Conservation (phyloP, 208 protist genomes). For the Phytomonas sp. region DNA sequence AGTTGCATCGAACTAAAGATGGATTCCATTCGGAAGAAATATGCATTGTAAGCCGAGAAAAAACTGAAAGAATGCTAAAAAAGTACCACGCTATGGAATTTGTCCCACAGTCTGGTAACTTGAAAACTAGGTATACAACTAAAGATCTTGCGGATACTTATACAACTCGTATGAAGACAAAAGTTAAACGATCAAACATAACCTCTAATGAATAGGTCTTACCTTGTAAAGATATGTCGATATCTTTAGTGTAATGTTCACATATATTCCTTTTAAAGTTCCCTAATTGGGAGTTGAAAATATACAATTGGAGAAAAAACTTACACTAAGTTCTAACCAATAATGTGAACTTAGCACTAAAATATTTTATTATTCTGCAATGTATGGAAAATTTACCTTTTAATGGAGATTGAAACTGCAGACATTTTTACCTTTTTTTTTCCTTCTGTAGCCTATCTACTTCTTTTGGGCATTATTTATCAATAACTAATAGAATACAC, state of each 20-base stretch:
- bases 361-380: background rate
- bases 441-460: background rate
- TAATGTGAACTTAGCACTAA: background rate
- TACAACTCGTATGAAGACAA: constrained; percentile 43
- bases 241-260: background rate
- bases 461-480: background rate
- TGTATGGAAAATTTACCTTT: background rate
- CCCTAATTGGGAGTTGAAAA: background rate
- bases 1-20: constrained; percentile 48
- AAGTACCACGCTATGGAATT: constrained; percentile 12
- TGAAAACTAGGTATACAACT: constrained; percentile 20
- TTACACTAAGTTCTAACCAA: background rate
- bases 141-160: constrained; percentile 35
- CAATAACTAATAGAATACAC: background rate
- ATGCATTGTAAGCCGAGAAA: constrained; percentile 15
- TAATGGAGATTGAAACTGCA: background rate
- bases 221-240: background rate
- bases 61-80: constrained; percentile 25
- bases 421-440: background rate
- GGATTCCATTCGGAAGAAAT: constrained; percentile 37
- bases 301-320: background rate
- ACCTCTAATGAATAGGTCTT: background rate
- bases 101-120: constrained; percentile 26
- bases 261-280: background rate
- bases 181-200: constrained; percentile 15